Evolutionary conservation across 768 basidiomycete species (phyloP), one percentile per base, ranked within the genome.

Genomic region (Gautieria morchelliformis): DNA sequence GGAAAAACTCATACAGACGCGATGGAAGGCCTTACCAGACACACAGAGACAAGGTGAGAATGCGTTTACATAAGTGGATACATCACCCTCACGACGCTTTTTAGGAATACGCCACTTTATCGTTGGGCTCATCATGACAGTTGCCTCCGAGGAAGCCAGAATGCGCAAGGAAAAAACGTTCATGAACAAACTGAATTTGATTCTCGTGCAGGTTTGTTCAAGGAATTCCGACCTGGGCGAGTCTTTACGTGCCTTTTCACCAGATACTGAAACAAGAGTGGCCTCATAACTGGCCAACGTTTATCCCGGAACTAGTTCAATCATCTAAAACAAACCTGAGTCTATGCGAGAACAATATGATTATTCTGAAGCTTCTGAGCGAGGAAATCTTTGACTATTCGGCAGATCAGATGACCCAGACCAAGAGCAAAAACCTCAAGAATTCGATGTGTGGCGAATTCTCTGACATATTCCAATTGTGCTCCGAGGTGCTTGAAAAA

Each of bases 291-390:
- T 99, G 96, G 96, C 94, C 95, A 33, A 89, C 81, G 20, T 98
- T 97, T 76, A 96, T 97, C 65, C 84, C 89, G 11, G 94, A 98
- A 71, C 89, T 98, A 47, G 93, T 98, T 59, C 87, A 93, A 63
- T 96, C 95, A 8, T 98, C 95, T 45, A 95, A 95, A 71, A 92
- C 91, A 44, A 97, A 93, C 68, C 82, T 97, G 41, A 85, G 90
- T 2, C 81, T 98, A 32, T 98, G 96, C 79, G 96, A 99, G 75
- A 99, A 99, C 79, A 99, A 99, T 75, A 99, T 99, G 96, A 82
- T 93, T 70, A 98, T 99, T 68, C 79, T 98, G 64, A 90, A 91
- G 67, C 79, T 99, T 12, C 79, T 98, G n/a, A 95, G 93, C 0
- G 96, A 99, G 68, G 96, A 99, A 70, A 92, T 99, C 58, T 99